Conservation (phyloP, 805 yeast species). For the Yamadazyma tumulicola region DNA sequence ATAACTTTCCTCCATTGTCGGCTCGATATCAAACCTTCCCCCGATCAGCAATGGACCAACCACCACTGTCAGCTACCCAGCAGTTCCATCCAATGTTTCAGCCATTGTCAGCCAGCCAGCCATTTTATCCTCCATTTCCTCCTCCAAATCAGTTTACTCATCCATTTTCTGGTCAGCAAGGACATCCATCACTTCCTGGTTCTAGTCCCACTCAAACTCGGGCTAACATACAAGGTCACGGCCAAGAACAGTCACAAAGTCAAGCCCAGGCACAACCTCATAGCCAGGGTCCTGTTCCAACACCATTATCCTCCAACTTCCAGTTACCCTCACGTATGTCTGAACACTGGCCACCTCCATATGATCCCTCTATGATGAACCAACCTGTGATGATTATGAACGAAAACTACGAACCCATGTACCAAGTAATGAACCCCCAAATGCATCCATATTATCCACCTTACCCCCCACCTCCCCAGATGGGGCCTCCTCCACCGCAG, state of each 20-base stretch:
- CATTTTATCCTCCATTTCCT: too few relatives aligned
- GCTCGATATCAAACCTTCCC: conserved; percentile 21
- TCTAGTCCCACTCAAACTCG: background rate
- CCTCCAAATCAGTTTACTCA: too few relatives aligned
- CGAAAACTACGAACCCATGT: conserved; percentile 14
- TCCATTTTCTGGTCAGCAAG: background rate
- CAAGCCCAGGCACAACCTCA: background rate
- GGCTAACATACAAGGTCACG: too few relatives aligned
- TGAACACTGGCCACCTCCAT: conserved; percentile 18
- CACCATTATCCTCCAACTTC: background rate
- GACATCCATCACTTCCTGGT: background rate
- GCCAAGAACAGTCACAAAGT: background rate
- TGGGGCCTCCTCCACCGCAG: conserved; percentile 1
- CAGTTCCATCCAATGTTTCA: background rate
- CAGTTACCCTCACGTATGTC: conserved; percentile 9
- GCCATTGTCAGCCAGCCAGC: too few relatives aligned
- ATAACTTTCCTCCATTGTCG: conserved; percentile 18
- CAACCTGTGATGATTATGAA: conserved; percentile 19
- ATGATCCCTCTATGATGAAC: conserved; percentile 8
- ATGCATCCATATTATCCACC: conserved; percentile 1
- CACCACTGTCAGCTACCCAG: background rate
- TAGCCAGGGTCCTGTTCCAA: background rate
- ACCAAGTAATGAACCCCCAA: conserved; percentile 16
- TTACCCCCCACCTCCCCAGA: conserved; percentile 2
- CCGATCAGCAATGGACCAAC: conserved; percentile 5